Percentiles rank a stretch among this genome's conserved stretches.
These are phyloP conservation scores for Nicotiana otophora DNA, from an alignment of 257 asterid species.

Conservation along the genomic window DNA sequence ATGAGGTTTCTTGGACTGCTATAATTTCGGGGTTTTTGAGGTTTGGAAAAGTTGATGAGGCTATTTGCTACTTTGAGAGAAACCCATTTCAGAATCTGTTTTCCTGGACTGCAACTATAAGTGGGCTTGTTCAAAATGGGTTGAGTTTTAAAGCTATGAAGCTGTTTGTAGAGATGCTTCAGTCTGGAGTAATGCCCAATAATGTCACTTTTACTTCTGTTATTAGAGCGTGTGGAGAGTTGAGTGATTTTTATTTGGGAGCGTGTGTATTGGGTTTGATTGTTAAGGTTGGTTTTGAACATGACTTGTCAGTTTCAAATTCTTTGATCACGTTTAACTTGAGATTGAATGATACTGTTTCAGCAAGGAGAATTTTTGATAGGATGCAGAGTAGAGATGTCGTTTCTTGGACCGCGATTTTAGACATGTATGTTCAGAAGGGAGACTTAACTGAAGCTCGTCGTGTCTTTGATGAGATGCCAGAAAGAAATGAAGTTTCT, in stretches of 20 bases:
- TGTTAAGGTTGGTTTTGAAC: constrained; percentile 52
- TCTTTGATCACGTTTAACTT: constrained; percentile 52
- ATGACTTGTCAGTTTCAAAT: constrained; percentile 49
- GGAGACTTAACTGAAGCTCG: constrained; percentile 57
- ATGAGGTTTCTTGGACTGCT: constrained; percentile 76
- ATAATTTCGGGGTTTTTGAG: constrained; percentile 56
- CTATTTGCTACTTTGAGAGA: constrained; percentile 48
- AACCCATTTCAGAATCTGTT: constrained; percentile 48
- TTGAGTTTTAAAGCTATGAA: constrained; percentile 44
- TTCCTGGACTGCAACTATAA: constrained; percentile 66
- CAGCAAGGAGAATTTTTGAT: constrained; percentile 50
- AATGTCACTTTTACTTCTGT: constrained; percentile 59
- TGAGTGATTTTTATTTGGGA: constrained; percentile 49
- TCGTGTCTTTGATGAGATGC: constrained; percentile 59
- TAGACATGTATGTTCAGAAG: constrained; percentile 48
- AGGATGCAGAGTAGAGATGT: constrained; percentile 58
- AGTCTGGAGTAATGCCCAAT: constrained; percentile 50
- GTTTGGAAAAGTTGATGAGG: constrained; percentile 49
- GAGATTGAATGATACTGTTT: constrained; percentile 37
- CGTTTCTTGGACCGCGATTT: constrained; percentile 71
- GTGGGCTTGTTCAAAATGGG: constrained; percentile 62
- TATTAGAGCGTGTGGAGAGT: constrained; percentile 51
- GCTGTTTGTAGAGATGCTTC: constrained; percentile 46
- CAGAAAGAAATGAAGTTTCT: constrained; percentile 63
- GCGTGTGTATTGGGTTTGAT: constrained; percentile 44